These are phyloP conservation scores for Malus hybrid DNA, from an alignment of 331 rosid species.

Conservation along the genomic window DNA sequence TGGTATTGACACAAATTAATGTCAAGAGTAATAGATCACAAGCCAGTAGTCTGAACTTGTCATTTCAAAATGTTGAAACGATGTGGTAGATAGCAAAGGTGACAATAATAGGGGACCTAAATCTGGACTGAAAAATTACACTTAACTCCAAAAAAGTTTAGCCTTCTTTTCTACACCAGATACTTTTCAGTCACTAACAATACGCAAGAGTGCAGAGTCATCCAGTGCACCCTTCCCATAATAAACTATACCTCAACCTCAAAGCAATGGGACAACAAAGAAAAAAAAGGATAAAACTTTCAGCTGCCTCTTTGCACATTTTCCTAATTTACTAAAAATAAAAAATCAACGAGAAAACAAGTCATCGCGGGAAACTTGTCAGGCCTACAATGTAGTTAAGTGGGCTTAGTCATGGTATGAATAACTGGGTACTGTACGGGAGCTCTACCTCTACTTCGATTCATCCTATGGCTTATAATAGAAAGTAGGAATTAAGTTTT, in stretches of 20 bases:
- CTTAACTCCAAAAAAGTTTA: not conserved
- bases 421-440: not conserved
- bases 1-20: not conserved
- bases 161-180: not conserved
- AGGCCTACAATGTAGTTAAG: not conserved
- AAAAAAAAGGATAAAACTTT: not conserved
- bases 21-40: not conserved
- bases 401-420: not conserved
- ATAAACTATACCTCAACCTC: not conserved
- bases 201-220: not conserved
- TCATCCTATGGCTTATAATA: not conserved
- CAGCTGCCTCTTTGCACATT: not conserved
- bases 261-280: not conserved
- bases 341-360: not conserved
- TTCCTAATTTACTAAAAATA: not conserved
- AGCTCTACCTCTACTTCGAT: not conserved
- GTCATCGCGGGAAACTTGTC: not conserved
- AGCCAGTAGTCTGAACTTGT: not conserved
- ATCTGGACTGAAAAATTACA: not conserved
- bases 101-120: not conserved
- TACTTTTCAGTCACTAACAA: not conserved
- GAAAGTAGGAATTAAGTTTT: not conserved
- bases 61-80: not conserved
- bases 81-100: not conserved
- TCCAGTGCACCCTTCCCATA: not conserved